Percentiles rank a stretch among this genome's conserved stretches.
phyloP scores from a whole-genome alignment of 345 rosid species.

The Brassica rapa region DNA sequence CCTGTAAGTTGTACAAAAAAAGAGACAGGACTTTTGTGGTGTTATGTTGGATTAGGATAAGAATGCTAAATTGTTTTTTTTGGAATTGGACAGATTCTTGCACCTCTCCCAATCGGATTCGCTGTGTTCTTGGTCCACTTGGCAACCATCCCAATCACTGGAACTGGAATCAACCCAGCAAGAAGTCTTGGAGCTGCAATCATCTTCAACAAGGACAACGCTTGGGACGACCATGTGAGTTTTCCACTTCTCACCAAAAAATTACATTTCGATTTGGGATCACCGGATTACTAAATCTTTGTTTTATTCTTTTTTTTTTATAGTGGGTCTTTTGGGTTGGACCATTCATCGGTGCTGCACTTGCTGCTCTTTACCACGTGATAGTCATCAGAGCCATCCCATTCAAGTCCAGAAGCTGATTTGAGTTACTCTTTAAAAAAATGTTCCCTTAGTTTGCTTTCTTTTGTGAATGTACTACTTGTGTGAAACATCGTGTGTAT shows the following conservation, averaged over 20 bases:
- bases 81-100: conserved; percentile 39
- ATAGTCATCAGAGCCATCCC: conserved; percentile 59
- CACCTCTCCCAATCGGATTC: conserved; percentile 56
- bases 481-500: conserved; percentile 30
- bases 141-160: conserved; percentile 57
- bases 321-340: conserved; percentile 66
- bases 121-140: conserved; percentile 61
- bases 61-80: conserved; percentile 17
- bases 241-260: background rate
- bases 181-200: conserved; percentile 58
- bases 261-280: background rate
- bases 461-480: conserved; percentile 21
- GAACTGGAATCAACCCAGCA: conserved; percentile 58
- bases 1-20: conserved; percentile 39
- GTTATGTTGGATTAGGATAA: background rate
- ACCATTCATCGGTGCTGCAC: conserved; percentile 59
- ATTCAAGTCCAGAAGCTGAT: conserved; percentile 45
- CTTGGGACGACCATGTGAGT: conserved; percentile 59
- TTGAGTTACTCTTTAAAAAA: background rate
- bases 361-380: conserved; percentile 59
- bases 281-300: background rate
- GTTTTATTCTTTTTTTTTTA: background rate
- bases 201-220: conserved; percentile 48
- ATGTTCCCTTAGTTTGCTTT: conserved; percentile 29
- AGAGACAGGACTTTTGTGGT: background rate